These are phyloP conservation scores for Yarrowia sp. DNA, from an alignment of 805 yeast genomes.

Conservation along the genomic window DNA sequence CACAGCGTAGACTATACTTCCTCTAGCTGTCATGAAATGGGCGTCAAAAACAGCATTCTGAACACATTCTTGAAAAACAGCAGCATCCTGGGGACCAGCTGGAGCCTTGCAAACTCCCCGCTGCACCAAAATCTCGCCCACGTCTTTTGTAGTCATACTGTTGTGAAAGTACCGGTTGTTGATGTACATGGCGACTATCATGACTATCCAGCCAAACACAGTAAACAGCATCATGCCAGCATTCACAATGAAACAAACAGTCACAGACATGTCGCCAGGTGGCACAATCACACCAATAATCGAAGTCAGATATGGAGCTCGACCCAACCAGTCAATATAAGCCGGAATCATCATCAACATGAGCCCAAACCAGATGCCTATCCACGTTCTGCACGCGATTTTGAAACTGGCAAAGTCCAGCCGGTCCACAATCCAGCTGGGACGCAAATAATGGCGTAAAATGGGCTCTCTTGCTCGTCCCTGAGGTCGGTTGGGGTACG, in stretches of 20 bases:
- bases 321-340: background rate
- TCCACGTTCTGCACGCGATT: background rate
- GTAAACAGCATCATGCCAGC: background rate
- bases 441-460: background rate
- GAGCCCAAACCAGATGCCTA: background rate
- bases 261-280: background rate
- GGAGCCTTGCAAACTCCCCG: background rate
- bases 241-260: background rate
- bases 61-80: background rate
- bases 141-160: background rate
- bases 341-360: constrained; percentile 9
- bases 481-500: background rate
- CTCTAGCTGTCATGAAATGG: background rate
- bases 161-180: constrained; percentile 6
- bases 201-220: background rate
- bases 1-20: background rate
- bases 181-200: background rate
- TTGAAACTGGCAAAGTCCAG: background rate
- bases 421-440: background rate
- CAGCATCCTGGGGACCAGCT: background rate
- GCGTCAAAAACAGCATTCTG: background rate
- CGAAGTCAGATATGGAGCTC: constrained; percentile 1
- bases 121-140: background rate
- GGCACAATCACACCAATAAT: background rate
- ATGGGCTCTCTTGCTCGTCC: background rate